Evolutionary conservation across 805 yeast species (phyloP).

Genomic region (Candida adriatica): DNA sequence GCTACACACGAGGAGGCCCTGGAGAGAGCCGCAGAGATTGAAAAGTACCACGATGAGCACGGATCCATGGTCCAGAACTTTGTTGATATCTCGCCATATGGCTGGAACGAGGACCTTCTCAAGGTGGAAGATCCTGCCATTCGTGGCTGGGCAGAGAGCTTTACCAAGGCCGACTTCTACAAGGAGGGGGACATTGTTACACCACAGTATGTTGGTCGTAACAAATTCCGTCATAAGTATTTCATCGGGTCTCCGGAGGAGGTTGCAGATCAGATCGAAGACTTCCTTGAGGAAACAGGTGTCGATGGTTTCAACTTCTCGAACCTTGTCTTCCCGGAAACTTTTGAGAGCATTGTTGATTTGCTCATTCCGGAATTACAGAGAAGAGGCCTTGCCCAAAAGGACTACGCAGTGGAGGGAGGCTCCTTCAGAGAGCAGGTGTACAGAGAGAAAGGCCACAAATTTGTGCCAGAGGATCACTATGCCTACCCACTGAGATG

Average conservation of each 20-base stretch:
- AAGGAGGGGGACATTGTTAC: conserved; percentile 22
- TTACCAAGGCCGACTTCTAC: conserved; percentile 21
- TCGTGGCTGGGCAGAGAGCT: conserved; percentile 25
- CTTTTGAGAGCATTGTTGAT: conserved; percentile 35
- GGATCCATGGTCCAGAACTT: conserved; percentile 41
- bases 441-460: conserved; percentile 18
- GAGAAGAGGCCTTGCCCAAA: conserved; percentile 31
- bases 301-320: conserved; percentile 39
- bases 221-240: conserved; percentile 18
- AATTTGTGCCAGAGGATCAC: conserved; percentile 20
- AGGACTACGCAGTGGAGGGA: conserved; percentile 23
- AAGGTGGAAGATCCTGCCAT: conserved; percentile 29
- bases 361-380: conserved; percentile 31
- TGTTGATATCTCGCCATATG: conserved; percentile 35
- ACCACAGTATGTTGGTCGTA: conserved; percentile 25
- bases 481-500: conserved; percentile 18
- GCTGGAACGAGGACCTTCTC: conserved; percentile 37
- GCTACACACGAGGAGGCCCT: conserved; percentile 37
- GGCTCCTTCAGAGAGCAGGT: conserved; percentile 33
- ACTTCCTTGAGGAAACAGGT: conserved; percentile 32
- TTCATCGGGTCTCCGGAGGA: conserved; percentile 30
- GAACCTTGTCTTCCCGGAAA: conserved; percentile 33
- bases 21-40: conserved; percentile 29
- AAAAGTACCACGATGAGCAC: conserved; percentile 30
- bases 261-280: conserved; percentile 36